Percentiles rank a stretch among this genome's conserved stretches.
Conservation (phyloP, 805 yeast genomes). For the Scheffersomyces ergatensis region DNA sequence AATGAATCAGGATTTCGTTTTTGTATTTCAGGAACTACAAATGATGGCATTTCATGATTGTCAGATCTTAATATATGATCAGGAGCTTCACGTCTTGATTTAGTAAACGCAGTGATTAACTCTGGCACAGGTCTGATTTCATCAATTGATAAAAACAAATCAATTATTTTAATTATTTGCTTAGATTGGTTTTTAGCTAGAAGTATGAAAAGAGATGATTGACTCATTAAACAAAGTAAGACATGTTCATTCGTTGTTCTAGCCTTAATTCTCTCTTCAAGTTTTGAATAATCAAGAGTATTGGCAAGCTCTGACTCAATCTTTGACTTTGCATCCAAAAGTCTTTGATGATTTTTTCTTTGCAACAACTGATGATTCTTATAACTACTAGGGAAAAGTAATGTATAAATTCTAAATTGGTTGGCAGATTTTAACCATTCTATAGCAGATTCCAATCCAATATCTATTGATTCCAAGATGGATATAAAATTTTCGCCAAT, state of each 20-base stretch:
- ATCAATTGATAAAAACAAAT: slow-evolving; percentile 19
- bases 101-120: slow-evolving; percentile 13
- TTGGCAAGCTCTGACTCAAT: slow-evolving; percentile 7
- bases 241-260: slow-evolving; percentile 20
- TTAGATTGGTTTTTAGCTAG: slow-evolving; percentile 14
- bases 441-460: slow-evolving; percentile 13
- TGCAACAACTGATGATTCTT: slow-evolving; percentile 12
- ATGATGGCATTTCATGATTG: slow-evolving; percentile 4
- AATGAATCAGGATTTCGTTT: slow-evolving; percentile 27
- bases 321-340: slow-evolving; percentile 10
- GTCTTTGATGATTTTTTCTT: slow-evolving; percentile 9
- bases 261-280: slow-evolving; percentile 7
- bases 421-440: slow-evolving; percentile 30
- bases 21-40: slow-evolving; percentile 9
- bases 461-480: slow-evolving; percentile 12
- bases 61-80: slow-evolving; percentile 2
- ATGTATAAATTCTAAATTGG: slow-evolving; percentile 19
- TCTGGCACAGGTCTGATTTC: slow-evolving; percentile 17
- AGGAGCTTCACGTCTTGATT: slow-evolving; percentile 7
- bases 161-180: slow-evolving; percentile 12
- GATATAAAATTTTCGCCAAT: slow-evolving; percentile 15
- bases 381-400: slow-evolving; percentile 10
- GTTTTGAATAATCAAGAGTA: slow-evolving; percentile 6
- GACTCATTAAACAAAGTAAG: slow-evolving; percentile 22
- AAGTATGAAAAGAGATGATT: slow-evolving; percentile 17